Evolutionary conservation across 805 yeast species (phyloP), one percentile per base, ranked within the genome.

Genomic region (Candida dendrica): DNA sequence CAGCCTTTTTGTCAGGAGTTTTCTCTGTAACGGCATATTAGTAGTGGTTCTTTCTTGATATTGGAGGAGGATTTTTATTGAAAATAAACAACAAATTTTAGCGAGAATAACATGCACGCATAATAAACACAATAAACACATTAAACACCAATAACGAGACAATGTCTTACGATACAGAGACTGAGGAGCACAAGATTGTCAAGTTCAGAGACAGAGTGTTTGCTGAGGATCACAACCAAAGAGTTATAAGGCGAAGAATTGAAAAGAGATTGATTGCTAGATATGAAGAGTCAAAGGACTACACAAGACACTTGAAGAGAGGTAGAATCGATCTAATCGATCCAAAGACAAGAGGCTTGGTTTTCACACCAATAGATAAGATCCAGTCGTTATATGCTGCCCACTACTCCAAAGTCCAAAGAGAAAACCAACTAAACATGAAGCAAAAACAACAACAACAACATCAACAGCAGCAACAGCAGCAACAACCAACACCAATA

Each of bases 291-390:
- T 50, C 54, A 19, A 44, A 50, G 16, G 43, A 49, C 17, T 51
- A 56, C 41, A 51, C 46, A 36, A 53, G 49, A 38, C 42, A 46
- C 24, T 22, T 51, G 3, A 45, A 47, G 36, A 45, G 44, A 32
- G 63, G 63, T 3, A 49, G 63, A 43, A 17, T 47, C 3, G 63
- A 58, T 36, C 38, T 50, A 33, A 51, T 58, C 8, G 50, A 52
- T 14, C 22, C 40, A 30, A 47, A 39, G 14, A 41, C 44, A n/a
- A 40, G 52, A 32, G 40, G 34, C 13, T 37, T 30, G 11, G 29
- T 42, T 20, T 55, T 49, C 45, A 47, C 52, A 9, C 46, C 46
- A 2, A 37, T 42, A 13, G 41, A 41, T 6, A 32, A 18, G 16
- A 22, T 53, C 17, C 48, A 49, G 29, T 47, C 39, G 29, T 50